These are phyloP conservation scores for Graphilbum sp. DNA, from an alignment of 2,329 filamentous ascomycete genomes.

Conservation along the genomic window DNA sequence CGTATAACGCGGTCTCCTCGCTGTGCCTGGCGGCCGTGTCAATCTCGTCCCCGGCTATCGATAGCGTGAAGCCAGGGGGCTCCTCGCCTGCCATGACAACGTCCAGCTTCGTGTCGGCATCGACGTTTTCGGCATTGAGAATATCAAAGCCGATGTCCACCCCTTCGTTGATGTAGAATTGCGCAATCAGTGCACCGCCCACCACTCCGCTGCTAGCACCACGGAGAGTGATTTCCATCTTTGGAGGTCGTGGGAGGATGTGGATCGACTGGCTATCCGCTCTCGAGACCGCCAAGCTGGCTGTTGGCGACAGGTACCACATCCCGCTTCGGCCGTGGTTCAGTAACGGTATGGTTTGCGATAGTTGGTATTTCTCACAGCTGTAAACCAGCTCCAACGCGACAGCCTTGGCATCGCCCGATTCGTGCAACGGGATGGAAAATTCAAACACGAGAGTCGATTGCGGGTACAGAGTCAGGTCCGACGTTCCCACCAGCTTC, in stretches of 20 bases:
- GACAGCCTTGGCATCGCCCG: conserved; percentile 56
- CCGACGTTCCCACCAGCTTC: conserved; percentile 18
- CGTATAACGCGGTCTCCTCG: conserved; percentile 26
- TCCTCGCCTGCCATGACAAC: conserved; percentile 46
- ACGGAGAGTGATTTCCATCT: conserved; percentile 49
- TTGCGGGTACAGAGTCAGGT: conserved; percentile 51
- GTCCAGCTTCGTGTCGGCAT: conserved; percentile 55
- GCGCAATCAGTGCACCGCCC: conserved; percentile 12
- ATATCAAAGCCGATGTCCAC: conserved; percentile 55
- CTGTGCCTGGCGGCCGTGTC: conserved; percentile 3
- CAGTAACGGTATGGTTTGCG: conserved; percentile 42
- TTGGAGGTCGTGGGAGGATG: conserved; percentile 78
- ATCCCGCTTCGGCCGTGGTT: conserved; percentile 15
- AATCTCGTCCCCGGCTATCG: conserved; percentile 9
- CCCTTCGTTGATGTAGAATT: conserved; percentile 75
- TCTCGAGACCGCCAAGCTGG: conserved; percentile 30
- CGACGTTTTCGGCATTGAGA: conserved; percentile 68
- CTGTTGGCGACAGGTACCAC: conserved; percentile 32
- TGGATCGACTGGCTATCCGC: conserved; percentile 40
- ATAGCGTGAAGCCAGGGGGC: conserved; percentile 28
- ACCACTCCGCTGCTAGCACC: conserved; percentile 20
- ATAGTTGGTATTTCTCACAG: conserved; percentile 48
- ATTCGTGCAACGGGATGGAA: conserved; percentile 58
- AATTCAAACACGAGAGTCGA: conserved; percentile 57
- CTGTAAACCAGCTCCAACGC: conserved; percentile 48